Percentiles rank a stretch among this genome's conserved stretches.
These are phyloP conservation scores for Closterium sp. DNA, from an alignment of 139 green algal species.

Conservation along the genomic window DNA sequence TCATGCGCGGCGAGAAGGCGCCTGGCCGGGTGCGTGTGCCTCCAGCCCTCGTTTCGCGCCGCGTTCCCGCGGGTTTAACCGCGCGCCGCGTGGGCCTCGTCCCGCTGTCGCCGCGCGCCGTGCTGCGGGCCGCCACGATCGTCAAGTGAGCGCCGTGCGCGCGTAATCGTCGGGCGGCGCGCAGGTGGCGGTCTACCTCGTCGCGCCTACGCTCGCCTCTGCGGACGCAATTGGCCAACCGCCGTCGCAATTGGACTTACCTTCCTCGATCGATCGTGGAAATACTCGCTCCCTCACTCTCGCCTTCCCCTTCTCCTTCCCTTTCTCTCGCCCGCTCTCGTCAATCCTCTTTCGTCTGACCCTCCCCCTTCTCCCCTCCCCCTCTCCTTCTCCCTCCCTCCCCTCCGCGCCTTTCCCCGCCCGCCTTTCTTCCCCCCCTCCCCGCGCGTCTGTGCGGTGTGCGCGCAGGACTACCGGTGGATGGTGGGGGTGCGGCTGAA, in stretches of 20 bases:
- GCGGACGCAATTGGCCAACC: too few relatives aligned
- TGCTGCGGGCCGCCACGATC: too few relatives aligned
- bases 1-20: conserved; percentile 19
- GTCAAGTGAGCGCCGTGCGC: too few relatives aligned
- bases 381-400: background rate
- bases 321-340: background rate
- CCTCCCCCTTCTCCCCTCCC: background rate
- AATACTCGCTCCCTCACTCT: background rate
- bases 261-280: too few relatives aligned
- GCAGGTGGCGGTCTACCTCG: too few relatives aligned
- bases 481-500: conserved; percentile 16
- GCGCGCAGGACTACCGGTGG: conserved; percentile 32
- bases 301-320: background rate
- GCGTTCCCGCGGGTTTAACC: too few relatives aligned
- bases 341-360: background rate
- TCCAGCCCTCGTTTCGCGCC: background rate
- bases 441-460: background rate
- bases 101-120: too few relatives aligned
- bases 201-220: too few relatives aligned
- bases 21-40: conserved; percentile 13
- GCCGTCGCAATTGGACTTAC: too few relatives aligned
- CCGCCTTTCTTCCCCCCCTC: background rate
- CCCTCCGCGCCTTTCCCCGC: background rate
- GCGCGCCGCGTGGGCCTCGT: too few relatives aligned
- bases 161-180: too few relatives aligned